Conservation (phyloP, 2,329 filamentous ascomycete genomes). For the Acrocalymma vagum region DNA sequence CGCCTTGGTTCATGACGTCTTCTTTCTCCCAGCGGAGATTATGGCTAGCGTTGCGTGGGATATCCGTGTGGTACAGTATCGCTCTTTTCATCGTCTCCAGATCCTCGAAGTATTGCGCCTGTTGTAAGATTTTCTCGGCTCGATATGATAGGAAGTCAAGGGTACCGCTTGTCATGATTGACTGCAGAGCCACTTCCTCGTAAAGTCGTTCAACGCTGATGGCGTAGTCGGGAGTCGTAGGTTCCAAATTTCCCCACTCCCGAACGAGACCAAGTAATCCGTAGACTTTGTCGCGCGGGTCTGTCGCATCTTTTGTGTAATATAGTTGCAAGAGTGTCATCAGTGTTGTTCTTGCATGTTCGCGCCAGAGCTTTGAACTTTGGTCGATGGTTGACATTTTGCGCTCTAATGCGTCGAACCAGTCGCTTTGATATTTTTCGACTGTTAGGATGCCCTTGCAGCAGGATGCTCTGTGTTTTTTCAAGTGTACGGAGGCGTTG, state of each 20-base stretch:
- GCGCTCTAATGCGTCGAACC: background rate
- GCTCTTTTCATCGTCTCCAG: background rate
- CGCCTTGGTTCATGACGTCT: background rate
- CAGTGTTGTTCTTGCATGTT: slow-evolving; percentile 1
- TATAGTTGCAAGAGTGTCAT: slow-evolving; percentile 9
- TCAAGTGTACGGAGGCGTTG: slow-evolving; percentile 4
- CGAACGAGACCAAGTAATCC: slow-evolving; percentile 12
- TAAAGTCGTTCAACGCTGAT: slow-evolving; percentile 4
- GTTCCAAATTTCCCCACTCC: slow-evolving; percentile 6
- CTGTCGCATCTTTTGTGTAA: slow-evolving; percentile 9
- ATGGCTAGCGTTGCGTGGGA: too few species aligned
- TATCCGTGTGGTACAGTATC: too few species aligned
- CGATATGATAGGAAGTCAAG: slow-evolving; percentile 7
- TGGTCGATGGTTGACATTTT: slow-evolving; percentile 4
- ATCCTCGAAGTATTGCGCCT: background rate
- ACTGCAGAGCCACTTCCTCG: slow-evolving; percentile 3
- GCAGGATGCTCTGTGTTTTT: slow-evolving; percentile 5
- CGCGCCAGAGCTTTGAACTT: slow-evolving; percentile 4
- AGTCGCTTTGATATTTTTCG: background rate
- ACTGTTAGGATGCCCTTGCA: slow-evolving; percentile 2
- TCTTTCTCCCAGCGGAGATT: too few species aligned
- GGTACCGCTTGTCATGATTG: slow-evolving; percentile 1
- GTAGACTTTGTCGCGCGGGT: slow-evolving; percentile 14
- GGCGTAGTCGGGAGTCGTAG: slow-evolving; percentile 8
- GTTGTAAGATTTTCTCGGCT: background rate